Evolutionary conservation across 106 monocot genomes (phyloP).

Genomic region (Platanthera zijinensis): DNA sequence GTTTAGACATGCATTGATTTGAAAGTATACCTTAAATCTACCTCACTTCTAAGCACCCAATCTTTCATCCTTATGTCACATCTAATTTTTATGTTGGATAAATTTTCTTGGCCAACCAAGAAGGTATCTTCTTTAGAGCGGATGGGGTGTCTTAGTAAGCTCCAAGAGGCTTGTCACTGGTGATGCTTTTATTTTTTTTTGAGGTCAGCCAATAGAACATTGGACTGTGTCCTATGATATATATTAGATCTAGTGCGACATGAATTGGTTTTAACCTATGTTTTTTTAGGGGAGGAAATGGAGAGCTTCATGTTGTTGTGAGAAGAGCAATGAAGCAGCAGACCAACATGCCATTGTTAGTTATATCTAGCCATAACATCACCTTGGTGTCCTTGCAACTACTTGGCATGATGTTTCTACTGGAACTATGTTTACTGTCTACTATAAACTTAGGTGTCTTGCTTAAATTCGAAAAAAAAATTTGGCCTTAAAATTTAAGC

Average conservation of each 20-base stretch:
- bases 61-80: neutral
- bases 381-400: slow-evolving; percentile 73
- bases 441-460: slow-evolving; percentile 56
- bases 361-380: slow-evolving; percentile 78
- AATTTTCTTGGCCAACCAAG: slow-evolving; percentile 48
- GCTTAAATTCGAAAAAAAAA: neutral
- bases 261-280: neutral
- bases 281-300: slow-evolving; percentile 36
- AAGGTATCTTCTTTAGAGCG: slow-evolving; percentile 72
- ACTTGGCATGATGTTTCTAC: slow-evolving; percentile 73
- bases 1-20: neutral
- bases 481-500: neutral
- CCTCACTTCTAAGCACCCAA: neutral
- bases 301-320: slow-evolving; percentile 62
- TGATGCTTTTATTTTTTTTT: slow-evolving; percentile 59
- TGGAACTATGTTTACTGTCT: slow-evolving; percentile 66
- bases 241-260: neutral
- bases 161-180: slow-evolving; percentile 77
- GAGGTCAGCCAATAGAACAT: slow-evolving; percentile 7
- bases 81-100: neutral
- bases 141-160: slow-evolving; percentile 76
- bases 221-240: neutral
- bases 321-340: slow-evolving; percentile 73
- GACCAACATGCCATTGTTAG: slow-evolving; percentile 55
- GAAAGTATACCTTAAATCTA: neutral